phyloP scores from a whole-genome alignment of 140 eudicot species.

The Flaveria floridana region DNA sequence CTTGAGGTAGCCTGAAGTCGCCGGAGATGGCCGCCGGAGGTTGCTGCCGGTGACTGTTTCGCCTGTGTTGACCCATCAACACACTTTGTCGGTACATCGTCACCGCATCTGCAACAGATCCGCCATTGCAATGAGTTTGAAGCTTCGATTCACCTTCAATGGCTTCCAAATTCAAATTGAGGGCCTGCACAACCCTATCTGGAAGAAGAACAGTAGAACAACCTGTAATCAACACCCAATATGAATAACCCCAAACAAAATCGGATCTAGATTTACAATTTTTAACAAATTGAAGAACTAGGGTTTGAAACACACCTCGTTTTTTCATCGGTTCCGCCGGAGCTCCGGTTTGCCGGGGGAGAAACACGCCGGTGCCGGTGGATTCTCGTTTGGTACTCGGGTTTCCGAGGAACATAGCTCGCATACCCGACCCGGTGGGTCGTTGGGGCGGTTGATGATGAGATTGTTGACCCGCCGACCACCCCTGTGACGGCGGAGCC shows the following conservation, averaged over 20 bases:
- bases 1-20: slow-evolving; percentile 67
- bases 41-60: slow-evolving; percentile 37
- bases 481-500: slow-evolving; percentile 41
- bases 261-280: slow-evolving; percentile 13
- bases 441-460: slow-evolving; percentile 37
- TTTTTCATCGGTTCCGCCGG: slow-evolving; percentile 58
- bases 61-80: slow-evolving; percentile 38
- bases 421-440: slow-evolving; percentile 60
- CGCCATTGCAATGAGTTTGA: slow-evolving; percentile 31
- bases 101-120: slow-evolving; percentile 37
- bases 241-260: background rate
- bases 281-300: background rate
- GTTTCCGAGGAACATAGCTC: slow-evolving; percentile 64
- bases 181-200: slow-evolving; percentile 71
- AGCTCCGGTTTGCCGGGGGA: slow-evolving; percentile 69
- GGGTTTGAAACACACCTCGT: slow-evolving; percentile 38
- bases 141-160: slow-evolving; percentile 38
- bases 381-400: slow-evolving; percentile 54
- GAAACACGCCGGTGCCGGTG: slow-evolving; percentile 80
- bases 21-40: slow-evolving; percentile 20
- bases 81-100: slow-evolving; percentile 37
- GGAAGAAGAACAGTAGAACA: slow-evolving; percentile 74
- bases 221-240: slow-evolving; percentile 32
- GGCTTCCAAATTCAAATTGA: slow-evolving; percentile 54
- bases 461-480: slow-evolving; percentile 71